phyloP scores from a whole-genome alignment of 345 rosid genomes.

The Clarkia xantiana region DNA sequence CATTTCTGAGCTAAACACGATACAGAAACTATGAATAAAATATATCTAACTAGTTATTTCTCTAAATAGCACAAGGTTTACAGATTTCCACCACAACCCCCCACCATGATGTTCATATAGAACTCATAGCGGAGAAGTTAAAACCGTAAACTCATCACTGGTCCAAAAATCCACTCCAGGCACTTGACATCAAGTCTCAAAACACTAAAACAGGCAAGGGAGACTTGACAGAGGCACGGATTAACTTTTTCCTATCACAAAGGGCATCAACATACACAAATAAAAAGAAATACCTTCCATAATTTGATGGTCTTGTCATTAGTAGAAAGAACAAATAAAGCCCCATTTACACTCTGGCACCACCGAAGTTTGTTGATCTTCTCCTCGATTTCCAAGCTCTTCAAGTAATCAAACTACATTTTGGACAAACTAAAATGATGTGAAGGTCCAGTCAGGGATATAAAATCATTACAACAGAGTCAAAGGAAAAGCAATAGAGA shows the following conservation, averaged over 20 bases:
- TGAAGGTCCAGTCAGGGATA: not conserved
- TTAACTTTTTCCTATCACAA: too few relatives aligned
- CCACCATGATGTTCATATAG: too few relatives aligned
- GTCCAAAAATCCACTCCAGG: too few relatives aligned
- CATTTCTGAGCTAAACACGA: too few relatives aligned
- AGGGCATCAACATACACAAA: not conserved
- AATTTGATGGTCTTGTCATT: conserved; percentile 58
- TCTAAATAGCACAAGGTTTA: too few relatives aligned
- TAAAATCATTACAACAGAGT: not conserved
- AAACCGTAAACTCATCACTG: too few relatives aligned
- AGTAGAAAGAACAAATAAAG: not conserved
- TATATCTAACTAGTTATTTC: too few relatives aligned
- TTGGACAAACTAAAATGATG: conserved; percentile 10
- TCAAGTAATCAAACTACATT: conserved; percentile 80
- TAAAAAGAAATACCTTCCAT: conserved; percentile 65
- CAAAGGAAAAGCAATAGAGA: conserved; percentile 5
- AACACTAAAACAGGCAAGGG: too few relatives aligned
- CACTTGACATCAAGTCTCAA: too few relatives aligned
- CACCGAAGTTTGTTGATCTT: conserved; percentile 1
- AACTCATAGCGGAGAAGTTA: not conserved
- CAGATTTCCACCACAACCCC: too few relatives aligned
- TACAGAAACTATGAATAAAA: too few relatives aligned
- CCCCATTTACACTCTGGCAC: not conserved
- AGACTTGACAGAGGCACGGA: too few relatives aligned
- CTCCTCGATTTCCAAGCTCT: conserved; percentile 67